Evolutionary conservation across 2,329 filamentous ascomycete genomes (phyloP).

Genomic region (Pseudogymnoascus sp.): DNA sequence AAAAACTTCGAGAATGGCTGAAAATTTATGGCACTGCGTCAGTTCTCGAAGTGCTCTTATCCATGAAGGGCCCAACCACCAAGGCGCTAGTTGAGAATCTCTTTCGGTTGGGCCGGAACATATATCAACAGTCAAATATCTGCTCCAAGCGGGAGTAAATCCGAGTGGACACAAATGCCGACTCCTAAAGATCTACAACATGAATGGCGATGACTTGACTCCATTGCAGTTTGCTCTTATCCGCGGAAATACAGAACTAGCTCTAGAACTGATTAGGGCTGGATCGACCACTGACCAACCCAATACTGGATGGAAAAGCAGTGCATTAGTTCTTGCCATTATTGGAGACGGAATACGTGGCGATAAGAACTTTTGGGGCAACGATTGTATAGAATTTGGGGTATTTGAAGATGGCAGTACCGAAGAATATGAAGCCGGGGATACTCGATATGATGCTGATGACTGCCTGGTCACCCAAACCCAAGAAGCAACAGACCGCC

Average conservation of each 20-base stretch:
- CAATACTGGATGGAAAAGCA: not conserved
- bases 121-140: constrained; percentile 11
- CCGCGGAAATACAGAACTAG: not conserved
- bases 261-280: not conserved
- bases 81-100: constrained; percentile 12
- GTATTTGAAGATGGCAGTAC: not conserved
- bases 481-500: not conserved
- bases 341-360: not conserved
- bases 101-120: no score
- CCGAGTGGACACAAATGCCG: constrained; percentile 11
- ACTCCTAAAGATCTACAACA: no score
- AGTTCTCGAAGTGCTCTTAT: constrained; percentile 10
- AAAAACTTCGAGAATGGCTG: constrained; percentile 10
- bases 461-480: not conserved
- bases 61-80: constrained; percentile 10
- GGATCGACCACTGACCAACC: not conserved
- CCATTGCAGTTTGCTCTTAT: not conserved
- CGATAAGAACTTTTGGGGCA: not conserved
- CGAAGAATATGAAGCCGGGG: not conserved
- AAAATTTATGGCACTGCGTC: not conserved
- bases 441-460: not conserved
- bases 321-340: not conserved
- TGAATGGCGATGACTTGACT: not conserved
- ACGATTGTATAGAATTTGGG: not conserved
- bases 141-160: constrained; percentile 11